Base-by-base conservation (phyloP, 371 early-diverging fungal species). In the Mortierella sp. region DNA sequence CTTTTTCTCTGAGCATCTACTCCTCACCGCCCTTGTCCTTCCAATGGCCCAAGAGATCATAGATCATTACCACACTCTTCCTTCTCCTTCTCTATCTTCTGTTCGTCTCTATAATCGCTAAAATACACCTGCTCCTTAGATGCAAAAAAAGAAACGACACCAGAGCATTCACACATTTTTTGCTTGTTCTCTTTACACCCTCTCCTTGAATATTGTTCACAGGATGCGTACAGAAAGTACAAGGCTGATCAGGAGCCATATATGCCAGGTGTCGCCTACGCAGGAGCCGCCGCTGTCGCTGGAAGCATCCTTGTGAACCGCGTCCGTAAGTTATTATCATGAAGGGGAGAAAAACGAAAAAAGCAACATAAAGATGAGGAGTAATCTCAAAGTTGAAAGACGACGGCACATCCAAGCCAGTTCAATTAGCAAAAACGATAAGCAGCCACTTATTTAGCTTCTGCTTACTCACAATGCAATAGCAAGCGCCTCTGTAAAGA, bases 191-290 rank as follows among this genome's bases (percentile, higher is more conserved):
- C n/a, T n/a, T 38, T 5, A 38, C 10, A 38, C 68, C 68, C n/a
- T 28, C 52, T 38, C 42, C 42, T 38, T 38, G 42, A 38, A 38
- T 3, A 3, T 54, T 72, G 31, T 19, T n/a, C 16, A 48, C 71
- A 76, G 76, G 45, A 76, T 48, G 57, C 44, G 19, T 72, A 70
- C 48, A 75, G 65, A 42, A 74, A 70, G 9, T 38, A 73, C 58
- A 82, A 73, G 48, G 73, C 78, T 10, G 75, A 85, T 14, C 73
- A 77, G 16, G 82, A 82, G 75, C 70, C 82, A 21, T 45, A 65
- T 57, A 52, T 82, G 31, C 80, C 82, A 50, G 86, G 86, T 16
- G 38, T 86, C 26, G 80, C 80, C 38, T 86, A 78, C 48, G 82
- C 63, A 9, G 86, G 82, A 13, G 82, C 76, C 28, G 86, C 86